phyloP scores from a whole-genome alignment of 2,329 filamentous ascomycete genomes.

The Penicillium aurantiogriseum region DNA sequence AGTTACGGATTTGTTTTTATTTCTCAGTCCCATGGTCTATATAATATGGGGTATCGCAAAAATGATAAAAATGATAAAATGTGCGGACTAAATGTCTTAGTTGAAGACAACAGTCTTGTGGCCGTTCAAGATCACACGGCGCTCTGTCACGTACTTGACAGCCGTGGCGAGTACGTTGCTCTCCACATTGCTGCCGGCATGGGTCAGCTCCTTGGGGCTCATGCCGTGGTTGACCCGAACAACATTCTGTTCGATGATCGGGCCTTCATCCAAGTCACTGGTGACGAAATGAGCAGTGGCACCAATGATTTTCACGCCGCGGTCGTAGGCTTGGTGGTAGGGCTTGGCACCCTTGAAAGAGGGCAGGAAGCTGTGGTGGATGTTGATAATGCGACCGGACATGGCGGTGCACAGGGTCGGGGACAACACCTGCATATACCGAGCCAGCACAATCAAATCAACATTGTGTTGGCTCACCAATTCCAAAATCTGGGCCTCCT shows the following conservation, averaged over 20 bases:
- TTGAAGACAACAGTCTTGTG: slow-evolving; percentile 77
- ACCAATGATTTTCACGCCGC: slow-evolving; percentile 84
- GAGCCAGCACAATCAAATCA: slow-evolving; percentile 76
- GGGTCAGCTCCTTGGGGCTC: slow-evolving; percentile 71
- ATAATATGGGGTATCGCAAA: not conserved
- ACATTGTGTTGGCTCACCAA: slow-evolving; percentile 67
- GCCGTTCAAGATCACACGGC: slow-evolving; percentile 73
- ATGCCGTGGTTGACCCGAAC: slow-evolving; percentile 73
- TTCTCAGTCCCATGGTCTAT: not conserved
- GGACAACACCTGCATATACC: slow-evolving; percentile 85
- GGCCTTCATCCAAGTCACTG: slow-evolving; percentile 78
- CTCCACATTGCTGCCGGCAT: slow-evolving; percentile 80
- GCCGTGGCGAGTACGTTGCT: slow-evolving; percentile 77
- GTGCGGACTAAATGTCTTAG: not conserved
- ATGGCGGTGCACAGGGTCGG: slow-evolving; percentile 72
- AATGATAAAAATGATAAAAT: not conserved
- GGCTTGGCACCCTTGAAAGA: slow-evolving; percentile 86
- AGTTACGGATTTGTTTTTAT: not conserved
- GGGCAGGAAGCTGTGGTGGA: slow-evolving; percentile 83
- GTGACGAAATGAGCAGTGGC: slow-evolving; percentile 86
- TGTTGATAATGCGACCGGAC: slow-evolving; percentile 87
- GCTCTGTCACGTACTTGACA: slow-evolving; percentile 80
- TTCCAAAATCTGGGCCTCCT: slow-evolving; percentile 69
- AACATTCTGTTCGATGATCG: slow-evolving; percentile 83
- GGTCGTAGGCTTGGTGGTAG: slow-evolving; percentile 83